Percentiles rank a stretch among this genome's conserved stretches.
Conservation (phyloP, 2,329 filamentous ascomycete genomes). For the Ophiostoma piceae region DNA sequence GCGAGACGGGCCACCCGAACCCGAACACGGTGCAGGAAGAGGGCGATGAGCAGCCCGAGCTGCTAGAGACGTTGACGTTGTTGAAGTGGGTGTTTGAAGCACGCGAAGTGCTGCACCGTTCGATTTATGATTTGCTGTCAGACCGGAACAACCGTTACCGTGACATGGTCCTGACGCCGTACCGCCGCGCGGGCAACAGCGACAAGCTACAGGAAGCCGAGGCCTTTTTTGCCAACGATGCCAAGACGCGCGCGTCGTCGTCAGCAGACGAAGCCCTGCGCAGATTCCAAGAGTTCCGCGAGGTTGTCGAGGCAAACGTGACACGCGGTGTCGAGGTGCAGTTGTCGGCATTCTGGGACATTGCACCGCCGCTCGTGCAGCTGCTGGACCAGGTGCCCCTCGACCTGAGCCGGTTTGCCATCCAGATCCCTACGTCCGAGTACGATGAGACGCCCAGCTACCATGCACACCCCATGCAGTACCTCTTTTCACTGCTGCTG, state of each 20-base stretch:
- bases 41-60: slow-evolving; percentile 88
- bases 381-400: slow-evolving; percentile 75
- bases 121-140: slow-evolving; percentile 76
- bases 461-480: slow-evolving; percentile 75
- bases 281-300: slow-evolving; percentile 70
- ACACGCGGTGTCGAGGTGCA: slow-evolving; percentile 84
- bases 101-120: slow-evolving; percentile 79
- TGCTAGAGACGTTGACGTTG: slow-evolving; percentile 88
- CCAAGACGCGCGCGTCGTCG: slow-evolving; percentile 61
- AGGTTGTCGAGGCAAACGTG: slow-evolving; percentile 77
- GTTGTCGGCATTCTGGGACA: slow-evolving; percentile 94
- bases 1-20: slow-evolving; percentile 60
- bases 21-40: slow-evolving; percentile 89
- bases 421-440: slow-evolving; percentile 74
- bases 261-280: slow-evolving; percentile 67
- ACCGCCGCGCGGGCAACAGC: slow-evolving; percentile 65
- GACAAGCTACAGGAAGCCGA: slow-evolving; percentile 76
- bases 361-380: slow-evolving; percentile 73
- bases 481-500: slow-evolving; percentile 76
- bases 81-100: slow-evolving; percentile 97
- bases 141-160: slow-evolving; percentile 84
- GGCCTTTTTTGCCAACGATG: slow-evolving; percentile 77
- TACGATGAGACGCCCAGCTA: slow-evolving; percentile 83
- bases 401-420: slow-evolving; percentile 54
- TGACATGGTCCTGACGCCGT: slow-evolving; percentile 76